Base-by-base conservation (phyloP, 345 rosid genomes). In the Combretum micranthum region DNA sequence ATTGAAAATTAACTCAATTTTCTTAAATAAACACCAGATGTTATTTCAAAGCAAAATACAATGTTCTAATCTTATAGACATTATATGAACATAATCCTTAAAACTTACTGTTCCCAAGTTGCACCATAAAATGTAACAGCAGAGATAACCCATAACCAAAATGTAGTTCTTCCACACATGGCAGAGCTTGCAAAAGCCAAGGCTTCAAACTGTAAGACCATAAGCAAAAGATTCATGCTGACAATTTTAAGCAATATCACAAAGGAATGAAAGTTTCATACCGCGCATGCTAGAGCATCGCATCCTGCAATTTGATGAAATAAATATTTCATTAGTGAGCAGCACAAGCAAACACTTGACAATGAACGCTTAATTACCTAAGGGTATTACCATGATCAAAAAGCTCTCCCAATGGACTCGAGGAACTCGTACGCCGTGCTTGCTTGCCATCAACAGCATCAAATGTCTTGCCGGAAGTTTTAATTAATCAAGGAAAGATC, bases 391-490 rank as follows among this genome's bases (percentile, higher is more conserved):
- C 99, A 67, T 89, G 97, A 66, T 93, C 95, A 65, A 87, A 89
- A 62, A 93, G 97, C 77, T 93, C 97, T 60, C 97, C 96, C 48
- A 93, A 62, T 56, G 99, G 97, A 64, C 97, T 87, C 20, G 88
- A 73, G 8, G 97, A 93, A 64, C 73, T 87, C 23, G 97, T 93
- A 63, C 97, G 71, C 8, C 97, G 77, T 19, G 99, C 97, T 90
- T 94, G 99, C 69, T 94, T 94, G 46, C 99, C 99, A 74, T 90
- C 99, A 70, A 94, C 87, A 63, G 90, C 95, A 78, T 94, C 99
- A 76, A 94, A 94, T 51, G 99, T 94, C 99, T 94, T 44, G 50
- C 21, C 13, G 62, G 59, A 63, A 65, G 17, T 15, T 42, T 43
- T 13, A 4, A n/a, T 13, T 22, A 48, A 52, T 32, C 39, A 4